Evolutionary conservation across 176 grass and related monocot genomes (phyloP).

Genomic region (Carex parvula): DNA sequence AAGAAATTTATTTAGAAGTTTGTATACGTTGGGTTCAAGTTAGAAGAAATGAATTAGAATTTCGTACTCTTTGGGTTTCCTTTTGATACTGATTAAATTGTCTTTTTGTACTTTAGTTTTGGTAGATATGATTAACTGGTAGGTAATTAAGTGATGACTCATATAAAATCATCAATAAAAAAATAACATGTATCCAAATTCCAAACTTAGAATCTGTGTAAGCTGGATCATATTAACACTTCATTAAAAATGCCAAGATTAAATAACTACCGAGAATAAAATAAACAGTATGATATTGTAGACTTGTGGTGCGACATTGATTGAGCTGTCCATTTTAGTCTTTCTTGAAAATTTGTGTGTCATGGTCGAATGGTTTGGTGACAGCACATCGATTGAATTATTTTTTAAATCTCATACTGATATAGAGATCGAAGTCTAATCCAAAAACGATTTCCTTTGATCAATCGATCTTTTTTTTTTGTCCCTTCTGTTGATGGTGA

Average conservation of each 20-base stretch:
- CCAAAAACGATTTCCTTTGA: background rate
- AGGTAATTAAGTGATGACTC: background rate
- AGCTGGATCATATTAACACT: background rate
- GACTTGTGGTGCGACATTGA: background rate
- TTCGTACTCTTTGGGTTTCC: background rate
- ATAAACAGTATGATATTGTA: background rate
- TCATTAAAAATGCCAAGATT: background rate
- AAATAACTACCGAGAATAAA: background rate
- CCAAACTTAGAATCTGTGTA: background rate
- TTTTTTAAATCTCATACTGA: background rate
- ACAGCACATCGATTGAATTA: background rate
- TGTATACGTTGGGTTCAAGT: background rate
- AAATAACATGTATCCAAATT: background rate
- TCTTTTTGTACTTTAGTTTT: background rate
- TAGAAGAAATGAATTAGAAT: too few species aligned
- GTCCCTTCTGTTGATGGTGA: background rate
- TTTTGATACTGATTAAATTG: background rate
- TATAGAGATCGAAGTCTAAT: background rate
- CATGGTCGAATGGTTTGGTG: background rate
- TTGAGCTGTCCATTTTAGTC: background rate
- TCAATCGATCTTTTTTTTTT: background rate
- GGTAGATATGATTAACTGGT: background rate
- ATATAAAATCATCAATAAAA: background rate
- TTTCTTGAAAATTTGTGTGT: background rate
- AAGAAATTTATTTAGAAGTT: background rate